Evolutionary conservation across 164 flowering plant genomes (phyloP), one percentile per base, ranked within the genome.

Genomic region (Aristolochia contorta): DNA sequence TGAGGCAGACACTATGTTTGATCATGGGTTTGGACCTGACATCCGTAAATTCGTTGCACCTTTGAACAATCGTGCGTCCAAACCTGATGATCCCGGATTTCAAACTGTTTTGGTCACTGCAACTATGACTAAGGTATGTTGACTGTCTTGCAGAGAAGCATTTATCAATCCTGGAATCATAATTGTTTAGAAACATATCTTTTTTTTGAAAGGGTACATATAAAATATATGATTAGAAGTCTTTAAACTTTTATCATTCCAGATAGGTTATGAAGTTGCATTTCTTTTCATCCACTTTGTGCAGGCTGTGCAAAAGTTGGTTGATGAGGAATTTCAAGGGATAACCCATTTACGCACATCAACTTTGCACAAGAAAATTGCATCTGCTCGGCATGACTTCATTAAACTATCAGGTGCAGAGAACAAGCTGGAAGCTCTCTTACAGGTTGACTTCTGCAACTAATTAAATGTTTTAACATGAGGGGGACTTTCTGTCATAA

Each of bases 1-100:
- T 78, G 99, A 93, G 78, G 97, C 99, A 21, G 99, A 93, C 70
- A 93, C 97, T 61, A 93, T 93, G 99, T 93, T 93, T 79, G 99
- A 93, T 78, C 92, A 77, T 60, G 99, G 99, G 37, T 93, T 93
- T 80, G 99, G 97, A 60, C 99, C 99, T 62, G 99, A 93, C 47
- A 87, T 93, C 48, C 89, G 80, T 63, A 86, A 93, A 67, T 90
- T 93, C 80, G 79, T 93, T 62, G 82, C 62, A 27, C 99, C 99
- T 25, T 61, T 93, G 57, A 90, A 81, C 59, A 72, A 82, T 56
- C 97, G 96, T 71, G 84, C 89, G 33, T 69, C 75, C 19, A 90
- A 85, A 70, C 54, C 83, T 54, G 77, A 78, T 64, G 95, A 78
- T 60, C 65, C 66, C 63, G 97, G 91, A 45, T 93, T 82, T 73